Conservation (phyloP, 805 yeast genomes). For the Candida sphagnicola region DNA sequence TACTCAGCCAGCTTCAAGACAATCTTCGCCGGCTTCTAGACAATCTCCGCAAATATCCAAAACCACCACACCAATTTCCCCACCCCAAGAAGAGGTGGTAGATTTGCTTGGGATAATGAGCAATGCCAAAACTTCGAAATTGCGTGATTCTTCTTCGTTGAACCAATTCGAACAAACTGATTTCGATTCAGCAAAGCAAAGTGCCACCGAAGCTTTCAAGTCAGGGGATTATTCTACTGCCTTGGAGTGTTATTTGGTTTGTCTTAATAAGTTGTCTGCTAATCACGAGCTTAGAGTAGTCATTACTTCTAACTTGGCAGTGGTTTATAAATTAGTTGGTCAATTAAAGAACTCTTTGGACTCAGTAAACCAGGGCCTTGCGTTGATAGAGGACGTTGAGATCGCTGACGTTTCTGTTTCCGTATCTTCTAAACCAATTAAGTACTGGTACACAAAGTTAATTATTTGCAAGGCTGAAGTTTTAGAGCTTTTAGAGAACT, state of each 20-base stretch:
- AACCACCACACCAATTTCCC: slow-evolving; percentile 4
- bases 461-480: slow-evolving; percentile 75
- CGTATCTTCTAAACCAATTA: slow-evolving; percentile 49
- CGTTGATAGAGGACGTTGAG: slow-evolving; percentile 25
- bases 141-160: slow-evolving; percentile 16
- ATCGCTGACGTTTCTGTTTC: slow-evolving; percentile 23
- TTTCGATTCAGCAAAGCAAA: slow-evolving; percentile 46
- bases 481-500: slow-evolving; percentile 73
- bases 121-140: background rate
- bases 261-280: slow-evolving; percentile 50
- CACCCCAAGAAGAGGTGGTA: slow-evolving; percentile 14
- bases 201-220: slow-evolving; percentile 62
- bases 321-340: slow-evolving; percentile 12
- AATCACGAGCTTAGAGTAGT: slow-evolving; percentile 65
- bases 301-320: slow-evolving; percentile 70
- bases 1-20: background rate
- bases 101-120: slow-evolving; percentile 26
- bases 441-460: slow-evolving; percentile 72
- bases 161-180: slow-evolving; percentile 38
- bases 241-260: slow-evolving; percentile 50
- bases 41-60: background rate
- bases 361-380: slow-evolving; percentile 46
- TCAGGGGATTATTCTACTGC: slow-evolving; percentile 83
- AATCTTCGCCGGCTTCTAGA: background rate
- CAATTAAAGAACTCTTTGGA: slow-evolving; percentile 24